Conservation (phyloP, 768 basidiomycete species). For the Gloeostereum incarnatum region DNA sequence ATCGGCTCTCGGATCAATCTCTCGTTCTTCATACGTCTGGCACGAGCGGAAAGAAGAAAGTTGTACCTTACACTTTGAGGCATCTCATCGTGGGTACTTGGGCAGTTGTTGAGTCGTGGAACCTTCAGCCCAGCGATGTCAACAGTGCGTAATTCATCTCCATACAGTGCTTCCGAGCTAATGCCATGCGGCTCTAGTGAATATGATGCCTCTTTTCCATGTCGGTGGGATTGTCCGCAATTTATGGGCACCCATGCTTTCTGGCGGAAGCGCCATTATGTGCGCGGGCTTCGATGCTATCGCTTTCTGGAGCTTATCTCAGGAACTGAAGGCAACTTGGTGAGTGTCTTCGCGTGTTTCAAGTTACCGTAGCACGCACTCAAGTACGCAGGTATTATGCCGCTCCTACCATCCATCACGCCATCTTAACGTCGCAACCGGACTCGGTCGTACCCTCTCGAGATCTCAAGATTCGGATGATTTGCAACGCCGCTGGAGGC, state of each 20-base stretch:
- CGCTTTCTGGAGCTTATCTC: slow-evolving; percentile 35
- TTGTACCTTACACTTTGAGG: slow-evolving; percentile 33
- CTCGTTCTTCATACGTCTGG: slow-evolving; percentile 54
- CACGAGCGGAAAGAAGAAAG: slow-evolving; percentile 47
- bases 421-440: slow-evolving; percentile 31
- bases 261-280: slow-evolving; percentile 47
- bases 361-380: too few species aligned
- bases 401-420: slow-evolving; percentile 40
- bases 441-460: slow-evolving; percentile 18
- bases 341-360: slow-evolving; percentile 18
- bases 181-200: slow-evolving; percentile 15
- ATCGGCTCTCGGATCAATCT: slow-evolving; percentile 33
- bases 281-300: slow-evolving; percentile 45
- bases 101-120: slow-evolving; percentile 34
- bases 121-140: slow-evolving; percentile 26
- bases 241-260: slow-evolving; percentile 45
- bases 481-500: slow-evolving; percentile 43
- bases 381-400: slow-evolving; percentile 35
- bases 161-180: not conserved
- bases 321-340: slow-evolving; percentile 36
- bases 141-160: slow-evolving; percentile 29
- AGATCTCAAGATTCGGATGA: slow-evolving; percentile 32
- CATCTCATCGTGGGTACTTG: slow-evolving; percentile 34
- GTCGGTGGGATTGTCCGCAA: slow-evolving; percentile 54
- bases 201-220: slow-evolving; percentile 51